Conservation (phyloP, 2,329 filamentous ascomycete species). For the Hypoxylon sp. region DNA sequence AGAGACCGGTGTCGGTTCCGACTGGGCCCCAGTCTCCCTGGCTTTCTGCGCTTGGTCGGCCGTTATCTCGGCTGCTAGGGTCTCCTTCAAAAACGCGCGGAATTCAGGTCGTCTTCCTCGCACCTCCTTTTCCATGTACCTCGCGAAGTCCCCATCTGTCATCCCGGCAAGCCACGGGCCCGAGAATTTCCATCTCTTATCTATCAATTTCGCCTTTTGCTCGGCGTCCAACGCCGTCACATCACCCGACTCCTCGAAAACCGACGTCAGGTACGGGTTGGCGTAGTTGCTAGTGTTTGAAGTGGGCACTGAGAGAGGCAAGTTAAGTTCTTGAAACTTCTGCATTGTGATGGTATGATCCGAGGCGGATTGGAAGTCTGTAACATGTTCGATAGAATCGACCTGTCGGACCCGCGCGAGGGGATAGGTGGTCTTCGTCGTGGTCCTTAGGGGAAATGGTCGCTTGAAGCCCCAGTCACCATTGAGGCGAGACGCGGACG, state of each 20-base stretch:
- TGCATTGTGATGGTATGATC: conserved; percentile 81
- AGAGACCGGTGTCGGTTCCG: conserved; percentile 43
- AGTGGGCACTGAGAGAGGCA: conserved; percentile 69
- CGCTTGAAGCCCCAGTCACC: conserved; percentile 96
- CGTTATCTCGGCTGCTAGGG: conserved; percentile 57
- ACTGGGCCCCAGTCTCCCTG: conserved; percentile 48
- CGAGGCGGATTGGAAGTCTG: conserved; percentile 83
- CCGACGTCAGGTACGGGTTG: conserved; percentile 53
- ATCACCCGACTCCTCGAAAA: conserved; percentile 67
- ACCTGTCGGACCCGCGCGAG: conserved; percentile 78
- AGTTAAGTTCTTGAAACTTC: conserved; percentile 85
- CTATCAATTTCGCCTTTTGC: conserved; percentile 48
- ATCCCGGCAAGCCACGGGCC: conserved; percentile 73
- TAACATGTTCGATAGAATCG: conserved; percentile 87
- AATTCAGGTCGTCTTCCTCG: conserved; percentile 63
- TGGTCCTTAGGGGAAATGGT: conserved; percentile 78
- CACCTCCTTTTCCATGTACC: conserved; percentile 63
- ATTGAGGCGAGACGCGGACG: conserved; percentile 72
- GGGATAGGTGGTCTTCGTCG: conserved; percentile 75
- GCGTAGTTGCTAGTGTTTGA: conserved; percentile 28
- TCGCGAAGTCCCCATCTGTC: conserved; percentile 65
- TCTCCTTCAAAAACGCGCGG: conserved; percentile 58
- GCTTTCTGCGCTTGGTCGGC: conserved; percentile 48
- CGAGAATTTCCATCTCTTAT: conserved; percentile 70
- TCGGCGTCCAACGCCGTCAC: conserved; percentile 54